phyloP scores from a whole-genome alignment of 768 basidiomycete genomes.

The Phlebiopsis gigantea region DNA sequence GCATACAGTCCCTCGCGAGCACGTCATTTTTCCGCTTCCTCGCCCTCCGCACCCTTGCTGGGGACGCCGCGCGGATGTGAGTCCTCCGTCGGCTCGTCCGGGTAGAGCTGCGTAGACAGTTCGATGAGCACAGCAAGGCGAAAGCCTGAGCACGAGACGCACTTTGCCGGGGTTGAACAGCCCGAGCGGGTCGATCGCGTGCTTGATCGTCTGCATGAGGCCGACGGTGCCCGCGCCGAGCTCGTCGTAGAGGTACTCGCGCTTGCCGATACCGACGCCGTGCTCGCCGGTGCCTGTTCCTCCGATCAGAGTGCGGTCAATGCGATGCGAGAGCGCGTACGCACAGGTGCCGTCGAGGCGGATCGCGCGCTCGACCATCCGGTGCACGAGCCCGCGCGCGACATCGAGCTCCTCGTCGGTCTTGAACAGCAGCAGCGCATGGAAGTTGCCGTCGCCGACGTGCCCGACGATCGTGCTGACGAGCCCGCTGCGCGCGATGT shows the following conservation, averaged over 20 bases:
- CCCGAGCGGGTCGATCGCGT: slow-evolving; percentile 70
- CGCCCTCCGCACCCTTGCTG: neutral
- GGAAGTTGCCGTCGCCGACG: slow-evolving; percentile 67
- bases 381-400: slow-evolving; percentile 58
- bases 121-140: neutral
- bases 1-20: no score
- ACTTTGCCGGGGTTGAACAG: slow-evolving; percentile 86
- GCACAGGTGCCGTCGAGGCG: slow-evolving; percentile 72
- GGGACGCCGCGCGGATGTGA: neutral
- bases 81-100: slow-evolving; percentile 3
- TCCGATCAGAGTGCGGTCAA: neutral
- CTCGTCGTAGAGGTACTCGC: slow-evolving; percentile 76
- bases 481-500: slow-evolving; percentile 54
- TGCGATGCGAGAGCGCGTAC: slow-evolving; percentile 18
- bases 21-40: no score
- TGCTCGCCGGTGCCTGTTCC: slow-evolving; percentile 75
- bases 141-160: no score
- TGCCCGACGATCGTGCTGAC: slow-evolving; percentile 75
- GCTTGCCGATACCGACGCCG: slow-evolving; percentile 84
- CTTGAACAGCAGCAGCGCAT: slow-evolving; percentile 50
- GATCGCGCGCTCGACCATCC: slow-evolving; percentile 68
- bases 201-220: slow-evolving; percentile 84
- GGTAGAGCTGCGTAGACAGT: slow-evolving; percentile 6
- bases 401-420: slow-evolving; percentile 51
- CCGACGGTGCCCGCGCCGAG: slow-evolving; percentile 78